Percentiles rank a stretch among this genome's conserved stretches.
Evolutionary conservation across 495 filamentous ascomycete species (phyloP).

Genomic region (Hamigera avellanea): DNA sequence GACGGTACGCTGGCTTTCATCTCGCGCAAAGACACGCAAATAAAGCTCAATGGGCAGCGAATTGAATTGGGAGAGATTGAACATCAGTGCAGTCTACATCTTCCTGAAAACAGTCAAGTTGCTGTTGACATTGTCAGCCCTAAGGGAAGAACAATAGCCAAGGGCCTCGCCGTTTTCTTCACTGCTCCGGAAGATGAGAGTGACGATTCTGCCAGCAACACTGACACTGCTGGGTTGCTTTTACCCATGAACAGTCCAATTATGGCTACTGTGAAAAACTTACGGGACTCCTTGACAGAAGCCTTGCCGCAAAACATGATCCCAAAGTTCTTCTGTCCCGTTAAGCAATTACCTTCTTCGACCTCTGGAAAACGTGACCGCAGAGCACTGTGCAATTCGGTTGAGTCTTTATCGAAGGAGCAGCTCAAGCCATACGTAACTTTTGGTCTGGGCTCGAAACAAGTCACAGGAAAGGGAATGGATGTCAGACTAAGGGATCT

Average conservation of each 20-base stretch:
- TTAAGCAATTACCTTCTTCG: slow-evolving; percentile 41
- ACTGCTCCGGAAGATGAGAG: slow-evolving; percentile 16
- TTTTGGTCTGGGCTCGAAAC: slow-evolving; percentile 16
- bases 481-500: slow-evolving; percentile 22
- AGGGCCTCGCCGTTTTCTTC: slow-evolving; percentile 33
- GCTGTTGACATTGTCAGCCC: slow-evolving; percentile 33
- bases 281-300: slow-evolving; percentile 23
- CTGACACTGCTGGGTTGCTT: slow-evolving; percentile 18
- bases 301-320: slow-evolving; percentile 45
- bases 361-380: slow-evolving; percentile 53
- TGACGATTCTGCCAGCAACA: slow-evolving; percentile 7
- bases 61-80: slow-evolving; percentile 59
- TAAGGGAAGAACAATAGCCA: slow-evolving; percentile 20
- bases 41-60: slow-evolving; percentile 55
- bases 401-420: slow-evolving; percentile 26
- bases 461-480: slow-evolving; percentile 14
- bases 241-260: slow-evolving; percentile 21
- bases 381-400: slow-evolving; percentile 36
- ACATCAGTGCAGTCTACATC: slow-evolving; percentile 30
- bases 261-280: slow-evolving; percentile 17
- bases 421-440: slow-evolving; percentile 28
- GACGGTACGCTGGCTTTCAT: slow-evolving; percentile 41
- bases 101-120: slow-evolving; percentile 23
- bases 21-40: slow-evolving; percentile 51
- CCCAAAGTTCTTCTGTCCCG: slow-evolving; percentile 48